Conservation (phyloP, 169 alveolate genomes). For the Babesia bovis region DNA sequence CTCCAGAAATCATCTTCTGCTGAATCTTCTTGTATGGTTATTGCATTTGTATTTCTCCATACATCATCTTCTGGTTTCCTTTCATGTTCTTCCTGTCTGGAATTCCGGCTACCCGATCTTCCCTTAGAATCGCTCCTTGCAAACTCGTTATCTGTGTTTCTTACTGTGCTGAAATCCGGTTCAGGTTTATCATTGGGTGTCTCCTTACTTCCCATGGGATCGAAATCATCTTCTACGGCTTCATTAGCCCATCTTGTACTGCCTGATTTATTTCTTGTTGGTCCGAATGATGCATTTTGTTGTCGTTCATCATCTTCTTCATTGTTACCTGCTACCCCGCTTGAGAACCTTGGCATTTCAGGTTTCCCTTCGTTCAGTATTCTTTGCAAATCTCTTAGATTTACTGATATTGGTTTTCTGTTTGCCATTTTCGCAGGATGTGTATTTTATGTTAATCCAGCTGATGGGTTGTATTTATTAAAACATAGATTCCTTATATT, state of each 20-base stretch:
- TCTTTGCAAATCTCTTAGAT: conserved; percentile 64
- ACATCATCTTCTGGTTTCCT: conserved; percentile 27
- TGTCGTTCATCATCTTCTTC: conserved; percentile 9
- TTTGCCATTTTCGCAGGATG: conserved; percentile 38
- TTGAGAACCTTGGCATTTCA: conserved; percentile 32
- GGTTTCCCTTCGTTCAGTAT: conserved; percentile 56
- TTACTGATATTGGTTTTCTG: conserved; percentile 58
- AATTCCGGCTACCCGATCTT: neutral
- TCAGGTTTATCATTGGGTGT: conserved; percentile 29
- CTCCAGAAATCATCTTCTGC: conserved; percentile 25
- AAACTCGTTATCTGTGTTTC: conserved; percentile 29
- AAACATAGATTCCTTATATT: too few relatives aligned
- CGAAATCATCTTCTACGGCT: conserved; percentile 49
- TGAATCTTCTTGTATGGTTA: neutral
- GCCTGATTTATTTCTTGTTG: conserved; percentile 12
- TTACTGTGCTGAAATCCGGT: conserved; percentile 55
- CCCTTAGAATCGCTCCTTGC: neutral
- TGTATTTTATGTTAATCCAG: too few relatives aligned
- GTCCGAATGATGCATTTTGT: conserved; percentile 24
- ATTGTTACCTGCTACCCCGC: conserved; percentile 34
- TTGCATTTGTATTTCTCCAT: conserved; percentile 6
- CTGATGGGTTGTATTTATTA: neutral
- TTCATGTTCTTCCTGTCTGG: conserved; percentile 5
- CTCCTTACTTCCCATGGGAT: neutral
- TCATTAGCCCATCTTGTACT: conserved; percentile 57